phyloP scores from a whole-genome alignment of 352 stramenopile genomes.

The Peronosclerospora sorghi region DNA sequence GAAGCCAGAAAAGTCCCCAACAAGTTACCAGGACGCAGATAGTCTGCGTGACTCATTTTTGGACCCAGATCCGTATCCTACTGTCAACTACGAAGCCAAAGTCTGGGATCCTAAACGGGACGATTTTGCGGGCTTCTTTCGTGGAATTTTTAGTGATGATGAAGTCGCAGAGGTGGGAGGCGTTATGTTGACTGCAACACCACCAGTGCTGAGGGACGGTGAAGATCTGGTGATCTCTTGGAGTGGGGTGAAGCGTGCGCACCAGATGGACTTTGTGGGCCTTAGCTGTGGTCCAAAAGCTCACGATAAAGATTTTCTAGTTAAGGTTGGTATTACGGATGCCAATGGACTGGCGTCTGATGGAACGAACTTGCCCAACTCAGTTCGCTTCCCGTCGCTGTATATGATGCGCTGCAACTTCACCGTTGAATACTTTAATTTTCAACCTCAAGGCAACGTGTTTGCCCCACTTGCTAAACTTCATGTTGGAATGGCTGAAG shows the following conservation, averaged over 20 bases:
- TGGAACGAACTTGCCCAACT: constrained; percentile 12
- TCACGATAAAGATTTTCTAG: constrained; percentile 42
- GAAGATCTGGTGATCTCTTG: constrained; percentile 69
- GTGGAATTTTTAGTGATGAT: neutral
- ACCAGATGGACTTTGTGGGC: constrained; percentile 51
- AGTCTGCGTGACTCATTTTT: constrained; percentile 9
- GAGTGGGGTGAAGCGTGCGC: constrained; percentile 30
- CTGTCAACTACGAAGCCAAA: constrained; percentile 6
- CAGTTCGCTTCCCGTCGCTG: constrained; percentile 52
- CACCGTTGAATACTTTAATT: constrained; percentile 50
- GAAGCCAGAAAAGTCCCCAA: constrained; percentile 9
- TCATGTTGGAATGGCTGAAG: constrained; percentile 41
- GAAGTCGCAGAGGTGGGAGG: neutral
- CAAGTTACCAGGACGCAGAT: constrained; percentile 14
- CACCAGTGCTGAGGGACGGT: constrained; percentile 38
- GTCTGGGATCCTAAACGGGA: constrained; percentile 16
- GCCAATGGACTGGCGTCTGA: constrained; percentile 15
- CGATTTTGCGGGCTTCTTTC: constrained; percentile 7
- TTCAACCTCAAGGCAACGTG: constrained; percentile 27
- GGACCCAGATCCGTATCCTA: constrained; percentile 3
- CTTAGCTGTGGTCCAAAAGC: constrained; percentile 54
- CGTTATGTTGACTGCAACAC: constrained; percentile 28
- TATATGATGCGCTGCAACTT: constrained; percentile 76
- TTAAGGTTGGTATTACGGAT: constrained; percentile 24
- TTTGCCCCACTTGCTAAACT: constrained; percentile 30